phyloP scores from a whole-genome alignment of 2,329 filamentous ascomycete species.

The Beauveria australis region DNA sequence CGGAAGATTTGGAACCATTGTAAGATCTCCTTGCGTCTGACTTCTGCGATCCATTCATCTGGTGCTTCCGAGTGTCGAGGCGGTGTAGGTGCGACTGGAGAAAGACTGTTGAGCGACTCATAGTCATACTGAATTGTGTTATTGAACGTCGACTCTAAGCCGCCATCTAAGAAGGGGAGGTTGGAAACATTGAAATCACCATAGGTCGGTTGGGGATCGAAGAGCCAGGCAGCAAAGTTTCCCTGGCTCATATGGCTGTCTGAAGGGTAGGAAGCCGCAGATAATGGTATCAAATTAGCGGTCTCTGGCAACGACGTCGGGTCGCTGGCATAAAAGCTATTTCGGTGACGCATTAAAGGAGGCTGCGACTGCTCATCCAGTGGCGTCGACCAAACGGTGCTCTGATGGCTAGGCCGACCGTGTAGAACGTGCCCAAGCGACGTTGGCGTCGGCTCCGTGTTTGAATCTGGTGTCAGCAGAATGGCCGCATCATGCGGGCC shows the following conservation, averaged over 20 bases:
- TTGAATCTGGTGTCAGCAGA: conserved; percentile 34
- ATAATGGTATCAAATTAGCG: conserved; percentile 24
- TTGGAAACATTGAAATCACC: conserved; percentile 34
- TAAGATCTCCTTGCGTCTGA: conserved; percentile 37
- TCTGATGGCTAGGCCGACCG: conserved; percentile 11
- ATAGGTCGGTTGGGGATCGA: conserved; percentile 35
- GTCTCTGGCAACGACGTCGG: conserved; percentile 23
- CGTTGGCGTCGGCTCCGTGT: conserved; percentile 20
- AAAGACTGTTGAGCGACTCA: conserved; percentile 39
- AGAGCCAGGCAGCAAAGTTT: conserved; percentile 45
- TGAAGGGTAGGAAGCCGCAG: conserved; percentile 15
- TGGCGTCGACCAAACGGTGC: conserved; percentile 21
- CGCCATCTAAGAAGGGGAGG: conserved; percentile 40
- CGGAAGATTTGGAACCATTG: conserved; percentile 35
- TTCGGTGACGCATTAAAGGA: conserved; percentile 30
- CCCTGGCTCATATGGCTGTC: conserved; percentile 30
- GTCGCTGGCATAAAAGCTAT: conserved; percentile 28
- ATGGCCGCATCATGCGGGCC: conserved; percentile 39
- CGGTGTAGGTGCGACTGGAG: conserved; percentile 36
- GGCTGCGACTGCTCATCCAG: conserved; percentile 26
- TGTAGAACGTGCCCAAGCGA: conserved; percentile 17
- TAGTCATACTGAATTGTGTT: conserved; percentile 44
- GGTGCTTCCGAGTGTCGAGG: conserved; percentile 30
- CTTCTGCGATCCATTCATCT: conserved; percentile 37
- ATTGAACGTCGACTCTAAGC: conserved; percentile 43